phyloP scores from a whole-genome alignment of 441 rosid species.

The Populus hybrid region DNA sequence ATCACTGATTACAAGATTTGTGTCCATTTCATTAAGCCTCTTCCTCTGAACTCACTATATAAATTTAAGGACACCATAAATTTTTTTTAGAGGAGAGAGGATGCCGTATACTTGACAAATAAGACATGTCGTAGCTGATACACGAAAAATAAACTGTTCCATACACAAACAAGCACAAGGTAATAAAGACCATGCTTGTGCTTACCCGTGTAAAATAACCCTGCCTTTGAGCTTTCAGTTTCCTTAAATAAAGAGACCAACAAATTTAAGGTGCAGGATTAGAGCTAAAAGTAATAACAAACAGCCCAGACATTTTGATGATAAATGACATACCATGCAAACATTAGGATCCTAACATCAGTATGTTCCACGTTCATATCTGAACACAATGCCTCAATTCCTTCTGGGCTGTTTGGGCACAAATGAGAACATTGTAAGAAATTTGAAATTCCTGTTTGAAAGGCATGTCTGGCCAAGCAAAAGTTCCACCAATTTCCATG shows the following conservation, averaged over 20 bases:
- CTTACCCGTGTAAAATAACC: slow-evolving; percentile 53
- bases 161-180: not conserved
- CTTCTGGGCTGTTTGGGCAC: slow-evolving; percentile 49
- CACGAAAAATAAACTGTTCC: not conserved
- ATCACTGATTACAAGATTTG: not conserved
- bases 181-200: not conserved
- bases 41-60: not conserved
- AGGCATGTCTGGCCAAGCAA: not conserved
- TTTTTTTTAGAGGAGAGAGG: not conserved
- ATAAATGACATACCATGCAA: slow-evolving; percentile 44
- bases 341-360: slow-evolving; percentile 52
- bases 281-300: slow-evolving; percentile 1
- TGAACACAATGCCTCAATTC: slow-evolving; percentile 47
- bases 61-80: not conserved
- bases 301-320: not conserved
- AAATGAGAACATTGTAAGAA: slow-evolving; percentile 4
- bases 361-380: slow-evolving; percentile 45
- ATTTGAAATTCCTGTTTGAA: not conserved
- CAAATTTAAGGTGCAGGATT: slow-evolving; percentile 1
- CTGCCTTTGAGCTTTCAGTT: slow-evolving; percentile 48
- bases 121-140: not conserved
- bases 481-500: not conserved
- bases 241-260: slow-evolving; percentile 34
- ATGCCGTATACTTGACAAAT: not conserved
- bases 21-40: not conserved